Evolutionary conservation across 768 basidiomycete genomes (phyloP).

Genomic region (Pisolithus marmoratus): DNA sequence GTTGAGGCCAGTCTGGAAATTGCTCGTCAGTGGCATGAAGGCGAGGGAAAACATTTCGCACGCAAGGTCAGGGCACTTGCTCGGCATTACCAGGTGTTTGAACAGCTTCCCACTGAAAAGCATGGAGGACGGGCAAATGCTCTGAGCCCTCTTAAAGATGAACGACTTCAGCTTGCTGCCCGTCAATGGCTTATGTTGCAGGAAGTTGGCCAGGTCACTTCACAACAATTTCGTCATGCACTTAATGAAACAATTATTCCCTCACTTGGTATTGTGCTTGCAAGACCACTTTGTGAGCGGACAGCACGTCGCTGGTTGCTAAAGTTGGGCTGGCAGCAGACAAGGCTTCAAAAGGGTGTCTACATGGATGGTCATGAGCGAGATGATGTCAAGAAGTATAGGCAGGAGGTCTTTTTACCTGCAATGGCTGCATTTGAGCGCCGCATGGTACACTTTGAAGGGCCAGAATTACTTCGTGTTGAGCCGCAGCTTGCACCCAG

Average conservation of each 20-base stretch:
- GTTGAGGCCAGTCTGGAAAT: slow-evolving; percentile 32
- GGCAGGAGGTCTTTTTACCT: slow-evolving; percentile 15
- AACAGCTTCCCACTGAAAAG: slow-evolving; percentile 26
- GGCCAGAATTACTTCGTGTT: slow-evolving; percentile 11
- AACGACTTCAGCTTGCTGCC: not conserved
- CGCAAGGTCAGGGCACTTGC: slow-evolving; percentile 24
- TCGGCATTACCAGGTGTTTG: slow-evolving; percentile 33
- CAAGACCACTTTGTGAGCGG: slow-evolving; percentile 18
- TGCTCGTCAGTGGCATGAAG: slow-evolving; percentile 34
- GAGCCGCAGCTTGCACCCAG: slow-evolving; percentile 18
- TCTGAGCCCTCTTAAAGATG: slow-evolving; percentile 7
- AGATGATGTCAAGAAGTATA: slow-evolving; percentile 4
- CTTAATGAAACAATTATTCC: slow-evolving; percentile 29
- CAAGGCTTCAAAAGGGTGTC: slow-evolving; percentile 4
- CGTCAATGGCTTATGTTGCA: slow-evolving; percentile 17
- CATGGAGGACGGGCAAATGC: slow-evolving; percentile 15
- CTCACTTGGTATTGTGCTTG: slow-evolving; percentile 20
- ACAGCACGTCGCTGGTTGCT: slow-evolving; percentile 6
- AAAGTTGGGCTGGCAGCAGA: slow-evolving; percentile 10
- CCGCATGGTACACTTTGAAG: slow-evolving; percentile 12
- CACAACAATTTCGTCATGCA: slow-evolving; percentile 15
- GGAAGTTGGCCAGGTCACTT: slow-evolving; percentile 26
- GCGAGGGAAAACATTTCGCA: slow-evolving; percentile 24
- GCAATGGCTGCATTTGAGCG: slow-evolving; percentile 16
- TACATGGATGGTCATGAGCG: slow-evolving; percentile 20